Base-by-base conservation (phyloP, 78 protist genomes). In the Mastigamoeba balamuthi region DNA sequence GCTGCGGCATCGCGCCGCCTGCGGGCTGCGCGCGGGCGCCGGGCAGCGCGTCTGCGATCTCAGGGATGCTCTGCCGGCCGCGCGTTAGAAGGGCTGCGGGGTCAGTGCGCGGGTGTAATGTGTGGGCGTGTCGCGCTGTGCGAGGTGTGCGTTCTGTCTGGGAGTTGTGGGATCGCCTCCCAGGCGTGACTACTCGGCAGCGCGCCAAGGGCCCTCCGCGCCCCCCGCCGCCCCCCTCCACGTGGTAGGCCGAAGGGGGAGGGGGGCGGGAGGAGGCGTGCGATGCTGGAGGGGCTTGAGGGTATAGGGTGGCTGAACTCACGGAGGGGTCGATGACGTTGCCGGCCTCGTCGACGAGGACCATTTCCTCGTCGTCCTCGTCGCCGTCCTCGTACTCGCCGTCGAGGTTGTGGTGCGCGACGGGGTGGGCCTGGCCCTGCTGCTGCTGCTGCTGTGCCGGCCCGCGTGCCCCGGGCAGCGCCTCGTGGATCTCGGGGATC, bases 321-420 rank as follows among this genome's bases (percentile, higher is more conserved):
- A 6, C 27, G 37, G 73, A 79, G 41, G 67, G 63, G 74, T 72
- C 73, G 37, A 58, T 71, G 75, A 7, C 66, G 79, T 39, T n/a
- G 66, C 40, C 7, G 30, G 38, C 37, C 81, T 10, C 39, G 7
- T 42, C 44, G 23, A 17, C 48, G 65, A 30, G 77, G 37, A 33
- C 69, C 79, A 76, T 52, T 17, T 66, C 63, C 17, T 74, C 78
- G 42, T 81, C 72, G 8, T 81, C 86, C 41, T 35, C 30, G 29
- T 66, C 77, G 37, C 30, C 66, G 43, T 72, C 78, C 39, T 29
- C 64, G 52, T 71, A 25, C 4, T 79, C 80, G n/a, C n/a, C n/a
- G n/a, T n/a, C n/a, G n/a, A n/a, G n/a, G n/a, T n/a, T 5, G 3
- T 5, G 42, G 17, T 5, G 3, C 42, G 5, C 5, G 17, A 40